Conservation (phyloP, 2,329 filamentous ascomycete species). For the Aspergillus awamori region DNA sequence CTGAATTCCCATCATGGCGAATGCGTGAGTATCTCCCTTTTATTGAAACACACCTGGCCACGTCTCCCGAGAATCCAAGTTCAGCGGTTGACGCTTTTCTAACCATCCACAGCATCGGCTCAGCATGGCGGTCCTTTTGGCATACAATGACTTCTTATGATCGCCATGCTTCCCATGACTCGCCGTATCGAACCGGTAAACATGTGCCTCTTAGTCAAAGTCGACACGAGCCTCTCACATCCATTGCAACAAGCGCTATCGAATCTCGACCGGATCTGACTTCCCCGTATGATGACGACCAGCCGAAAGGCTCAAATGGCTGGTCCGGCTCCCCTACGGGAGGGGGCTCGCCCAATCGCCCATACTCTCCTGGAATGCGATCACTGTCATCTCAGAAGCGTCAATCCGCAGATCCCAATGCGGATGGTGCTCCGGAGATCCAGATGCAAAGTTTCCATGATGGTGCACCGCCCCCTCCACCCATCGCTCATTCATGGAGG, state of each 20-base stretch:
- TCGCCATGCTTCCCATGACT: constrained; percentile 90
- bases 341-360: constrained; percentile 63
- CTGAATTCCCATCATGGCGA: constrained; percentile 20
- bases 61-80: background rate
- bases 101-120: constrained; percentile 58
- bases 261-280: constrained; percentile 86
- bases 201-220: constrained; percentile 86
- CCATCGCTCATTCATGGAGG: constrained; percentile 85
- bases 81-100: background rate
- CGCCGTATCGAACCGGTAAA: constrained; percentile 85
- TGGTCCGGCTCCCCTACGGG: constrained; percentile 61
- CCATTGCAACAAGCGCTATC: constrained; percentile 79
- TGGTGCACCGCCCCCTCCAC: constrained; percentile 84
- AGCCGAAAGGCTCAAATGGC: constrained; percentile 60
- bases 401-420: constrained; percentile 61
- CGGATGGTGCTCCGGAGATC: constrained; percentile 79
- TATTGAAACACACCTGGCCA: background rate
- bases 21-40: constrained; percentile 24
- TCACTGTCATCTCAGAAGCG: constrained; percentile 71
- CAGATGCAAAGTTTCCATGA: constrained; percentile 96
- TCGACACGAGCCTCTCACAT: constrained; percentile 79
- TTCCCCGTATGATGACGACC: constrained; percentile 76
- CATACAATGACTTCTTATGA: constrained; percentile 79
- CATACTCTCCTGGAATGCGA: constrained; percentile 88
- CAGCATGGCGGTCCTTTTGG: constrained; percentile 88